Evolutionary conservation across 1,284 basidiomycete species (phyloP).

Genomic region (Pseudozyma pruni): DNA sequence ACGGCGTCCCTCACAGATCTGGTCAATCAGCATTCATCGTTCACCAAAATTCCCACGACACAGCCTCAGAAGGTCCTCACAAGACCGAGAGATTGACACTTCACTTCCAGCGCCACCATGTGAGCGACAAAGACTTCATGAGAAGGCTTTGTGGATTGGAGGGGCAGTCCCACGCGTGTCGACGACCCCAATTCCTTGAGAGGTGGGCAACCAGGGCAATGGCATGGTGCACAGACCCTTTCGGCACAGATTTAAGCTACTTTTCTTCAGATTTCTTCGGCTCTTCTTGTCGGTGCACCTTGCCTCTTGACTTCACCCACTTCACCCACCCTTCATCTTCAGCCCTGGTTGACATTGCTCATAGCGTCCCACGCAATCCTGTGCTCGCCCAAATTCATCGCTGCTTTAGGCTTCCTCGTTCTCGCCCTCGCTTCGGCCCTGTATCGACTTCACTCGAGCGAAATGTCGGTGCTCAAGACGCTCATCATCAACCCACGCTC

Average conservation of each 20-base stretch:
- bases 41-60: not conserved
- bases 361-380: too few species aligned
- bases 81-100: too few species aligned
- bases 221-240: constrained; percentile 15
- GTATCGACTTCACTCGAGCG: constrained; percentile 1
- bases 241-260: too few species aligned
- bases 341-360: too few species aligned
- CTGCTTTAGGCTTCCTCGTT: constrained; percentile 16
- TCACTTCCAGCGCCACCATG: not conserved
- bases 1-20: too few species aligned
- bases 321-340: not conserved
- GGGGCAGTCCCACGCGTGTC: constrained; percentile 8
- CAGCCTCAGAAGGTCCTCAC: not conserved
- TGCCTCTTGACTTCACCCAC: too few species aligned
- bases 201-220: too few species aligned
- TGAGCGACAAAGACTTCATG: not conserved
- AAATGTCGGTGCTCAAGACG: constrained; percentile 61
- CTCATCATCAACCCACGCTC: constrained; percentile 60
- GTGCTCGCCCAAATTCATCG: not conserved
- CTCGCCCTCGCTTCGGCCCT: constrained; percentile 1
- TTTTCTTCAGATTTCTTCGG: too few species aligned
- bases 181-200: too few species aligned
- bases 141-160: constrained; percentile 2
- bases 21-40: too few species aligned
- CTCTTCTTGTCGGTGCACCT: too few species aligned